Evolutionary conservation across 768 basidiomycete genomes (phyloP), one percentile per base, ranked within the genome.

Genomic region (Coprinopsis sp.): DNA sequence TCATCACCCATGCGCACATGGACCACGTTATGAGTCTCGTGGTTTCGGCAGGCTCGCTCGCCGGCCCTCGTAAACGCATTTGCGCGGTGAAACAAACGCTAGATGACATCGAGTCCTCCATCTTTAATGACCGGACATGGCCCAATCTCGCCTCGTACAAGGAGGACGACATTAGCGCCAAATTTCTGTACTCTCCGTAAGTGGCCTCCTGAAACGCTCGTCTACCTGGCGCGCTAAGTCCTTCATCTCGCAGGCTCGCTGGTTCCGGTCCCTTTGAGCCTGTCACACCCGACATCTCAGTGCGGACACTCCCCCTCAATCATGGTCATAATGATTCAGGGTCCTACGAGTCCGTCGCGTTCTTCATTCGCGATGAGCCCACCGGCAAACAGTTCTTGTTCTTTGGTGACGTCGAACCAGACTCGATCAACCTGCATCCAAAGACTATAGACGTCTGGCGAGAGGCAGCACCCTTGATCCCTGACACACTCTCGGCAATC

Each of bases 381-480:
- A 72, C 74, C 27, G 63, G 62, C 1, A 74, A 70, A 37, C 89
- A 95, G 62, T 83, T 97, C 53, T 71, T 97, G 29, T 97, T 97
- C 66, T 95, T 96, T 55, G 95, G 95, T 1, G 93, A 95, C 64
- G 84, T 96, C 50, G 91, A 94, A 58, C 89, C 91, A 7, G 91
- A 94, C 66, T 77, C 77, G 40, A 55, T 93, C 37, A 74, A 87
- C 5, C 52, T 59, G 13, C 63, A 67, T 12, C 84, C 84, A 4
- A 73, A 69, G 41, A 94, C 83, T 30, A 69, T 72, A 22, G 64
- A 72, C 33, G 82, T 98, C 37, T 97, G 94, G 95, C 77, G 75
- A 31, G 77, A 72, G 22, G 92, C 91, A 0, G 93, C 93, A 4
- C 70, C 78, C 36, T 82, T 82, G 63, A 80, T 96, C 54, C 80